Evolutionary conservation across 139 green algal species (phyloP), one percentile per base, ranked within the genome.

Genomic region (Coelastrella sp.): DNA sequence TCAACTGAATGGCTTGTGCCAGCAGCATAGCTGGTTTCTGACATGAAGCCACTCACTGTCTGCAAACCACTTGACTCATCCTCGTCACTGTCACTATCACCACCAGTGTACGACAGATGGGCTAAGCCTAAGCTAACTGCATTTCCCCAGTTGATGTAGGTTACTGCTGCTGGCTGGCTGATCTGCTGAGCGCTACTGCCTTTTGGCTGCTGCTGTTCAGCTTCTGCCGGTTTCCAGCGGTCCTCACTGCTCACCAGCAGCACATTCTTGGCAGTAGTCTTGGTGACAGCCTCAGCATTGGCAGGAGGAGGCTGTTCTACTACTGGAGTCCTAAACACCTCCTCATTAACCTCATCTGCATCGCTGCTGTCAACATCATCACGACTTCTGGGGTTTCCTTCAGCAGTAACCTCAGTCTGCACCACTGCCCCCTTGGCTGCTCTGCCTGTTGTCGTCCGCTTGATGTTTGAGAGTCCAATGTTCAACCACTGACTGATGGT

Each of bases 401-500:
- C 48, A 21, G 19, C 3, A 34, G 8, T 30, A 9, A 13, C 27
- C 13, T 11, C 19, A 50, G 35, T 17, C n/a, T 13, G 15, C 30
- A 4, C 35, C 13, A 35, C 11, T 17, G 45, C 45, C 32, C 66
- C 19, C 17, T 19, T 7, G 8, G 17, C 72, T 41, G 45, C 72
- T 66, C 41, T 13, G 2, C n/a, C 17, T 32, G n/a, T 27, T 62
- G 69, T 27, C 17, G 62, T 27, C 21, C 13, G 35, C 57, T 87
- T 53, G 19, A 76, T 82, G 75, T 51, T 85, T 32, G 13, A 59
- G 25, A 91, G 85, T 40, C 89, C 89, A 30, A 85, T 43, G 66
- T 88, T 79, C 23, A 92, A 81, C 40, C 90, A 88, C 5, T 50
- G 50, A 25, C 81, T 79, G 30, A 88, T 64, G 15, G 68, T 72